A percentile compares a stretch with the other conserved stretches of the same genome.
Evolutionary conservation across 345 rosid genomes (phyloP).

Genomic region (Lepidium aucheri): DNA sequence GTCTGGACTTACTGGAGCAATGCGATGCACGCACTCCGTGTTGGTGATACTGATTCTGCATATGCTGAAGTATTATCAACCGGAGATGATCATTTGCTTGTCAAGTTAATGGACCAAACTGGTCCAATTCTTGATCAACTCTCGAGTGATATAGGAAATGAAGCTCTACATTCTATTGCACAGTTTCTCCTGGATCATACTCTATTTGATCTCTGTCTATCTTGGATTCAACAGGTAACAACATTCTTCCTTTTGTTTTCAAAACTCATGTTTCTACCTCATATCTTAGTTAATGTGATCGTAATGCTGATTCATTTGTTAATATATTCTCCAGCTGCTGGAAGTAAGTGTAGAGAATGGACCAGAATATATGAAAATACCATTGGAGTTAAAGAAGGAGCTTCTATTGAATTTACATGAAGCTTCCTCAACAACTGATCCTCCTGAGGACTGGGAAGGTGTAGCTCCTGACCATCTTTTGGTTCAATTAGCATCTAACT

Average conservation of each 20-base stretch:
- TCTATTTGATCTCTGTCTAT: constrained; percentile 63
- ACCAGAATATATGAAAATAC: constrained; percentile 47
- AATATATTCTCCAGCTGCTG: constrained; percentile 41
- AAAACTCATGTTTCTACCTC: neutral
- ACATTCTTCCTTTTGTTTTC: too few relatives aligned
- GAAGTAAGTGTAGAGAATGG: constrained; percentile 70
- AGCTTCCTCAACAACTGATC: constrained; percentile 53
- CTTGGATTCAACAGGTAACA: constrained; percentile 94
- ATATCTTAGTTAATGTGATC: neutral
- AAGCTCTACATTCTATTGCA: constrained; percentile 53
- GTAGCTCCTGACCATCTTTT: constrained; percentile 59
- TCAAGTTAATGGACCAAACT: constrained; percentile 86
- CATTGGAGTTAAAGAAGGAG: constrained; percentile 77
- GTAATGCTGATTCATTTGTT: neutral
- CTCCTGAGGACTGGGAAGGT: constrained; percentile 93
- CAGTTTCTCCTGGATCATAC: constrained; percentile 76
- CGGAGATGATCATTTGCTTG: constrained; percentile 74
- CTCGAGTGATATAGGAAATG: constrained; percentile 64
- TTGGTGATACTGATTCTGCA: constrained; percentile 83
- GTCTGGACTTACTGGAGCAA: constrained; percentile 79
- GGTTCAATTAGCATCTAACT: constrained; percentile 74
- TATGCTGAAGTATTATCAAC: constrained; percentile 74
- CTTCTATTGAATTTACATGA: constrained; percentile 69
- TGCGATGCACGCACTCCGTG: constrained; percentile 86
- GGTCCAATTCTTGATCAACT: constrained; percentile 86